A percentile compares a stretch with the other conserved stretches of the same genome.
These are phyloP conservation scores for Graphium sp. DNA, from an alignment of 2,329 filamentous ascomycete species.

Conservation along the genomic window DNA sequence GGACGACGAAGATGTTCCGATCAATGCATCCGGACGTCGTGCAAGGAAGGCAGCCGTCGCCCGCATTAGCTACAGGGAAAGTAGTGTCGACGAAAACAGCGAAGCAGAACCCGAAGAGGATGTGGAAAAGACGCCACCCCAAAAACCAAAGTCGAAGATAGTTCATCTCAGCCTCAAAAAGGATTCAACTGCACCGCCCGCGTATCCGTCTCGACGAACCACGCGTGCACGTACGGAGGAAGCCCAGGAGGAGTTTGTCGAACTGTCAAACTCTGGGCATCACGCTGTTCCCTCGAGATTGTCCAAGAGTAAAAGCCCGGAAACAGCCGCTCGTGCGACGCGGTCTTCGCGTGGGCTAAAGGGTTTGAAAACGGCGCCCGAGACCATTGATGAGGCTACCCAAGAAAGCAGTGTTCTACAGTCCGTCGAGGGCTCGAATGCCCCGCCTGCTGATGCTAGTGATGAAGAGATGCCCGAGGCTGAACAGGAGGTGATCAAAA, in stretches of 20 bases:
- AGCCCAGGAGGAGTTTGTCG: conserved; percentile 34
- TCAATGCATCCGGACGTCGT: conserved; percentile 29
- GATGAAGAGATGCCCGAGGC: conserved; percentile 19
- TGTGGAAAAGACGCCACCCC: conserved; percentile 12
- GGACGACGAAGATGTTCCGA: conserved; percentile 19
- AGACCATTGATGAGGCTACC: conserved; percentile 32
- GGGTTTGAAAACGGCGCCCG: conserved; percentile 27
- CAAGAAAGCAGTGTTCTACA: conserved; percentile 29
- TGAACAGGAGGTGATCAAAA: conserved; percentile 11
- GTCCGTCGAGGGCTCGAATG: conserved; percentile 14
- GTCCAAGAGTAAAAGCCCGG: conserved; percentile 39
- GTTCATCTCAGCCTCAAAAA: conserved; percentile 27
- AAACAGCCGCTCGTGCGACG: conserved; percentile 22
- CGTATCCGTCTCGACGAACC: conserved; percentile 21
- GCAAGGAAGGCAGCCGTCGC: conserved; percentile 29
- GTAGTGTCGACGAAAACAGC: conserved; percentile 21
- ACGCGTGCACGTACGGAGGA: conserved; percentile 39
- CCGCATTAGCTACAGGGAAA: conserved; percentile 28
- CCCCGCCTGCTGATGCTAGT: conserved; percentile 16
- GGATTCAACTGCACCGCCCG: conserved; percentile 8
- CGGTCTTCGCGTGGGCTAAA: conserved; percentile 33
- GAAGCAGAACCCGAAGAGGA: conserved; percentile 12
- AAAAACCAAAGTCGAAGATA: conserved; percentile 14
- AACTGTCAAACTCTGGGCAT: conserved; percentile 43
- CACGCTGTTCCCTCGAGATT: conserved; percentile 31